A percentile compares a stretch with the other conserved stretches of the same genome.
phyloP scores from a whole-genome alignment of 768 basidiomycete species.

The Austroboletus eburneus region DNA sequence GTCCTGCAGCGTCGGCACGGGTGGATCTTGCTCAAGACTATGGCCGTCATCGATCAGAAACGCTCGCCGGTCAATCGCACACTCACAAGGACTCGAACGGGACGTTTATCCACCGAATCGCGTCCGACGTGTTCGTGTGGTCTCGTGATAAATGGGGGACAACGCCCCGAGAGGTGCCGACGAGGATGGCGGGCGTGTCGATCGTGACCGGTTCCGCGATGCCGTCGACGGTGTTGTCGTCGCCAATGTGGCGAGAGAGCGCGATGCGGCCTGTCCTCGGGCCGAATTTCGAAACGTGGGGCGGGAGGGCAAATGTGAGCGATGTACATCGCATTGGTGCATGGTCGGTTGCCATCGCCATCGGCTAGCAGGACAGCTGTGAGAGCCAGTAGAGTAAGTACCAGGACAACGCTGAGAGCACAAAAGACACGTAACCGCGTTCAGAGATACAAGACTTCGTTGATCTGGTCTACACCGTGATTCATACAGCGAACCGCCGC shows the following conservation, averaged over 20 bases:
- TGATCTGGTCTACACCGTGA: background rate
- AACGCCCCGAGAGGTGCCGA: constrained; percentile 66
- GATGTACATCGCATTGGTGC: constrained; percentile 5
- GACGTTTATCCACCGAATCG: constrained; percentile 61
- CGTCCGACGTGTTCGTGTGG: constrained; percentile 41
- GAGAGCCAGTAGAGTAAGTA: background rate
- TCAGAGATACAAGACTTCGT: too few relatives aligned
- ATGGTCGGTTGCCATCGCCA: constrained; percentile 4
- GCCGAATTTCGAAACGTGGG: constrained; percentile 15
- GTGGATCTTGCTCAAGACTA: constrained; percentile 64
- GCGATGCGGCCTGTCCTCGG: constrained; percentile 23
- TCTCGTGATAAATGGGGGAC: constrained; percentile 73
- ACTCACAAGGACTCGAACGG: constrained; percentile 84
- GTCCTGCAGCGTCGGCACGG: constrained; percentile 57
- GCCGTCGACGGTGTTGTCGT: too few relatives aligned
- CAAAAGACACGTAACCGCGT: too few relatives aligned
- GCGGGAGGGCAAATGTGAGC: constrained; percentile 16
- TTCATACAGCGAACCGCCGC: constrained; percentile 2
- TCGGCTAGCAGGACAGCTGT: background rate
- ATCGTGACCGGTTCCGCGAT: constrained; percentile 32
- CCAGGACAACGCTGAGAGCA: background rate
- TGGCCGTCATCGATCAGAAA: background rate
- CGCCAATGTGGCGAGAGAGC: constrained; percentile 21
- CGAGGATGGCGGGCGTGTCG: constrained; percentile 58
- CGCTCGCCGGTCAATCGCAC: background rate